phyloP scores from a whole-genome alignment of 345 rosid species.

The Anacardium occidentale region DNA sequence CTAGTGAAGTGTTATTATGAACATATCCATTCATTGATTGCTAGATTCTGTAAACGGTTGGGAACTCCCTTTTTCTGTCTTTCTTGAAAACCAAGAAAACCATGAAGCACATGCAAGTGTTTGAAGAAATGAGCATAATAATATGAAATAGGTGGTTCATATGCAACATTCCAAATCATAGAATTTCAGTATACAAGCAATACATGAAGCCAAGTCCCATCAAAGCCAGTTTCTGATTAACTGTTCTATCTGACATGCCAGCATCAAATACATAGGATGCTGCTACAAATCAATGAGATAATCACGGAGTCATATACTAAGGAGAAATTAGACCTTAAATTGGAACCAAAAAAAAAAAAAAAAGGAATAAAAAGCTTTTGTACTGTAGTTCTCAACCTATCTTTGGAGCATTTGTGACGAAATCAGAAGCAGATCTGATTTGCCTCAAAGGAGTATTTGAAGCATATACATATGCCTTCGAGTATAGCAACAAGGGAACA shows the following conservation, averaged over 20 bases:
- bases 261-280: slow-evolving; percentile 17
- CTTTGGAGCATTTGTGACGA: slow-evolving; percentile 17
- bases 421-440: slow-evolving; percentile 30
- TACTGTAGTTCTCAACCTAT: slow-evolving; percentile 22
- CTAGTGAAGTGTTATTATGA: neutral
- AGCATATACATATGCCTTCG: slow-evolving; percentile 38
- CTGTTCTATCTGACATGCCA: slow-evolving; percentile 20
- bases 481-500: slow-evolving; percentile 9
- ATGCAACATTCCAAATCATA: slow-evolving; percentile 13
- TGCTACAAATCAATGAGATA: slow-evolving; percentile 10
- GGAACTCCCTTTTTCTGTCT: neutral
- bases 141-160: slow-evolving; percentile 4
- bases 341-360: slow-evolving; percentile 18
- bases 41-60: slow-evolving; percentile 10
- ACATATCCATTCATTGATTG: neutral
- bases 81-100: slow-evolving; percentile 18
- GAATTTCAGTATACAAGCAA: slow-evolving; percentile 18
- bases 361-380: slow-evolving; percentile 17
- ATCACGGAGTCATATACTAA: slow-evolving; percentile 6
- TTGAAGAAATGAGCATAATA: slow-evolving; percentile 12
- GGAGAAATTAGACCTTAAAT: slow-evolving; percentile 8
- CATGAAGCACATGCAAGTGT: slow-evolving; percentile 23
- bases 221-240: slow-evolving; percentile 17
- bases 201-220: slow-evolving; percentile 15
- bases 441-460: slow-evolving; percentile 22